A percentile compares a stretch with the other conserved stretches of the same genome.
phyloP scores from a whole-genome alignment of 2,329 filamentous ascomycete species.

The Chaetomiaceae sp. region DNA sequence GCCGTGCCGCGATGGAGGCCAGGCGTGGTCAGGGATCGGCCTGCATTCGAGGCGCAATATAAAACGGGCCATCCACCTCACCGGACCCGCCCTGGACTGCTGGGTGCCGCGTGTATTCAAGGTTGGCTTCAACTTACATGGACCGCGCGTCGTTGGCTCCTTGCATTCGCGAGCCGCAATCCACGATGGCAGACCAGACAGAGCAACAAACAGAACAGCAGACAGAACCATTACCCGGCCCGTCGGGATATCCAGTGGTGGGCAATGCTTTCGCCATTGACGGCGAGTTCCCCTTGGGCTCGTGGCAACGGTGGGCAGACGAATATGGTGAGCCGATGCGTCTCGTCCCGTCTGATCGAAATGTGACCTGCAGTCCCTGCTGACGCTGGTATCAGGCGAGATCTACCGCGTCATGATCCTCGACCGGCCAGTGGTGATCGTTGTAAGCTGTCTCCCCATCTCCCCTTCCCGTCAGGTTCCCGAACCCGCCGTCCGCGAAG shows the following conservation, averaged over 20 bases:
- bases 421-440: constrained; percentile 28
- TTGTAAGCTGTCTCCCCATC: constrained; percentile 14
- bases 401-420: constrained; percentile 53
- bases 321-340: constrained; percentile 2
- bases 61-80: too few species aligned
- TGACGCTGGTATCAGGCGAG: constrained; percentile 39
- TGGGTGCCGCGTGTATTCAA: too few species aligned
- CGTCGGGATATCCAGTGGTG: constrained; percentile 6
- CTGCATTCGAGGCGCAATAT: too few species aligned
- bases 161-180: too few species aligned
- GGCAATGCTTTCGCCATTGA: constrained; percentile 7
- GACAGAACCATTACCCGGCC: constrained; percentile 1
- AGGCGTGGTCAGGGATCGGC: too few species aligned
- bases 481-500: too few species aligned
- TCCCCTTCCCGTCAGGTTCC: too few species aligned
- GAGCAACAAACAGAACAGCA: neutral
- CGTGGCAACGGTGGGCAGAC: constrained; percentile 1
- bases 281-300: neutral
- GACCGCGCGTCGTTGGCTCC: too few species aligned
- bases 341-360: too few species aligned
- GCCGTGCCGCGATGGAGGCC: too few species aligned
- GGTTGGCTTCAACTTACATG: too few species aligned
- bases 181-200: neutral
- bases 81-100: too few species aligned
- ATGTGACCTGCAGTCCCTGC: neutral